Conservation (phyloP, 805 yeast genomes). For the Saturnispora hagleri region DNA sequence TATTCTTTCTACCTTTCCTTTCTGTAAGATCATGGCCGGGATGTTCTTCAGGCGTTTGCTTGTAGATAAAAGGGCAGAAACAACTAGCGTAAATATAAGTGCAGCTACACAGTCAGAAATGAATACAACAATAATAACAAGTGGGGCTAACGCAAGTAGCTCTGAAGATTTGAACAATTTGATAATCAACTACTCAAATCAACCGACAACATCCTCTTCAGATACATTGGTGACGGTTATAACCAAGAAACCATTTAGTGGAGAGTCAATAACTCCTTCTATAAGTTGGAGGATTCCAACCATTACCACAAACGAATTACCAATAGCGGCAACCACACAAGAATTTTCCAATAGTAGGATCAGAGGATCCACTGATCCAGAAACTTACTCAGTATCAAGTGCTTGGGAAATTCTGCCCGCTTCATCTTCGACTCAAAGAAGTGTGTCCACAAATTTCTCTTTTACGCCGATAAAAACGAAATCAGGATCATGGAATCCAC, state of each 20-base stretch:
- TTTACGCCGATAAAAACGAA: neutral
- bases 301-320: constrained; percentile 12
- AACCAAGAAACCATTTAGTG: constrained; percentile 7
- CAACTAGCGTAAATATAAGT: neutral
- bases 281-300: constrained; percentile 11
- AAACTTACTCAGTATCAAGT: neutral
- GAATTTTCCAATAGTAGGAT: constrained; percentile 9
- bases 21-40: neutral
- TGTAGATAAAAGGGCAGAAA: neutral
- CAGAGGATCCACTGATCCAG: neutral
- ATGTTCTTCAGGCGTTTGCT: neutral
- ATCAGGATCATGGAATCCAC: neutral
- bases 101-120: neutral
- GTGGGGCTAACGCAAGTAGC: neutral
- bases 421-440: neutral
- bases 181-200: neutral
- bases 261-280: constrained; percentile 1
- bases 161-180: neutral
- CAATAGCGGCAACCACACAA: constrained; percentile 16
- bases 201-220: neutral
- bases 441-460: neutral
- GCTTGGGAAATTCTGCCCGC: neutral
- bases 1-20: neutral
- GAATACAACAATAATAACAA: neutral
- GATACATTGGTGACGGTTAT: constrained; percentile 7